Evolutionary conservation across 768 basidiomycete genomes (phyloP), one percentile per base, ranked within the genome.

Genomic region (Mycena kentingensis): DNA sequence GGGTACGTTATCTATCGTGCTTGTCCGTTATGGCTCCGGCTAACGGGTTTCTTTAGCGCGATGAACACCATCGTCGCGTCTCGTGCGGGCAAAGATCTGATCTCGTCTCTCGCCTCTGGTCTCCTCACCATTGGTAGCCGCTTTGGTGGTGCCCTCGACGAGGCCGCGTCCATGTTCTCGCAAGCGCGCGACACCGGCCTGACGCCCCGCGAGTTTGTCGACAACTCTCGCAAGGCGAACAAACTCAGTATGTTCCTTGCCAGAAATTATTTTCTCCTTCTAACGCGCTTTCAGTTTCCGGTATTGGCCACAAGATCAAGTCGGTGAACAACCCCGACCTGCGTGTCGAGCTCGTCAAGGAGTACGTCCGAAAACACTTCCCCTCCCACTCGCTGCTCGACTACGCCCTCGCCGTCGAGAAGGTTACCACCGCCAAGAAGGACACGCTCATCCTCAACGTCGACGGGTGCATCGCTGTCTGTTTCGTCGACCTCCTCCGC

Each of bases 271-370:
- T 19, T 32, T 49, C 25, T 42, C 25, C 59, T 16, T 4, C 26
- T 35, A 8, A 15, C 24, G 28, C 26, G 2, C 36, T 8, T 47
- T 29, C 58, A 90, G 89, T 98, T 79, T 89, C 87, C 60, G 96
- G 96, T 78, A 99, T 99, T 61, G 96, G 96, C 39, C 96, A 99
- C 86, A 98, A 98, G 84, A 97, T 99, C 81, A 99, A 99, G 85
- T 93, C 88, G 60, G 90, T 93, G 60, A 94, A 92, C 74, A 95
- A 95, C 83, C 93, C 92, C 42, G 92, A 94, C 78, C 79, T 92
- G 39, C 90, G 90, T 67, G 90, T 93, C 55, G 88, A 92, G 74
- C 86, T 93, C 54, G 91, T 93, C 49, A 97, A 98, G 81, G 93
- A 95, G 76, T 99, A 90, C 63, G 96, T 96, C 54, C 76, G 68